Evolutionary conservation across 2,329 filamentous ascomycete genomes (phyloP), one percentile per base, ranked within the genome.

Genomic region (Mollisia scopiformis): DNA sequence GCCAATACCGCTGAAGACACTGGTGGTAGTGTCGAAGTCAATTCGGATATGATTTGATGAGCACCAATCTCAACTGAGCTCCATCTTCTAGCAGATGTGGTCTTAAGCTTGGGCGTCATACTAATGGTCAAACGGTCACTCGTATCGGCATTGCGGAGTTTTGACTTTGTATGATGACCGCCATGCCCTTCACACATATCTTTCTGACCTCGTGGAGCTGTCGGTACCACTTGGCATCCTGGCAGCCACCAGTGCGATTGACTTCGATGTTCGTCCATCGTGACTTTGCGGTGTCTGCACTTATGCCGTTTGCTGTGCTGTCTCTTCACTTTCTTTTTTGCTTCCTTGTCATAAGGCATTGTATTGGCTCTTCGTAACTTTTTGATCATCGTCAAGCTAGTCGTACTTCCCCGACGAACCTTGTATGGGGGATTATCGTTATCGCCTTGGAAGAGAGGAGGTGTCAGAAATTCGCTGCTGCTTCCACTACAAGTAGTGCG

Each of bases 21-120:
- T 10, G 23, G 11, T 54, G 35, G 30, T 16, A 43, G 7, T 14
- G 55, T 3, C 30, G 39, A 16, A 3, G 33, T 55, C 43, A 59
- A 51, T 7, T 13, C 41, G 6, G 56, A 57, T 43, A 27, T 35
- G 3, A 59, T 37, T 23, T 53, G 55, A 46, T 62, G 57, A 13
- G 66, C 55, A 16, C 62, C 62, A 39, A 69, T 55, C 55, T 69
- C 66, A 16, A 70, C 63, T 11, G 68, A 71, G 31, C 68, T 70
- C 69, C 68, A 71, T 41, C 68, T 62, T 57, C 69, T 63, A 2
- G 58, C 54, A 3, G 65, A 21, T n/a, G n/a, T n/a, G n/a, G n/a
- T n/a, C n/a, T n/a, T n/a, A n/a, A n/a, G n/a, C n/a, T n/a, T n/a
- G n/a, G n/a, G n/a, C n/a, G n/a, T n/a, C n/a, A n/a, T n/a, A n/a